Conservation (phyloP, 768 basidiomycete genomes). For the Boletus huronensis region DNA sequence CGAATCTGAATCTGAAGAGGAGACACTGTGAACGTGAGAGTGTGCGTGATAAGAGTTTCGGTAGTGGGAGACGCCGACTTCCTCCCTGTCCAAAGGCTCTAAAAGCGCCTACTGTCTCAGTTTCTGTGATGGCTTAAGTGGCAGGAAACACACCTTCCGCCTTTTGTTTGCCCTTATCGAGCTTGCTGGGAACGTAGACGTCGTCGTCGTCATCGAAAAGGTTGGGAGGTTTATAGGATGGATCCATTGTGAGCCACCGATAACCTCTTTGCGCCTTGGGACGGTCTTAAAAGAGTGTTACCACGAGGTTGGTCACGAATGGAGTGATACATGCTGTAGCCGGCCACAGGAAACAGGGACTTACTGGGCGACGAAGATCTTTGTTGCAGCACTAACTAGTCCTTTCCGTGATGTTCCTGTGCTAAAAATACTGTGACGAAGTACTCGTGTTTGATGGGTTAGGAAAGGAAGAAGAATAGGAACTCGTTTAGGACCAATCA, state of each 20-base stretch:
- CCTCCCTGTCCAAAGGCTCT: conserved; percentile 10
- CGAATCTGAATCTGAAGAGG: conserved; percentile 6
- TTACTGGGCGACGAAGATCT: conserved; percentile 14
- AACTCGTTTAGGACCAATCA: not conserved
- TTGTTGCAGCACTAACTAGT: not conserved
- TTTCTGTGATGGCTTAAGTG: not conserved
- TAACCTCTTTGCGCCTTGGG: not conserved
- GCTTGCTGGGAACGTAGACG: not conserved
- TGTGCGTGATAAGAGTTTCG: not conserved
- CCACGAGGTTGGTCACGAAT: conserved; percentile 9
- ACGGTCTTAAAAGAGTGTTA: conserved; percentile 7
- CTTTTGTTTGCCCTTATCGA: conserved; percentile 22
- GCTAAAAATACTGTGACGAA: not conserved
- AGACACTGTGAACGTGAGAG: not conserved
- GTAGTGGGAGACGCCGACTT: not conserved
- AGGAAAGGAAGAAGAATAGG: not conserved
- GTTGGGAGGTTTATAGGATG: conserved; percentile 8
- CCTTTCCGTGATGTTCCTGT: conserved; percentile 15
- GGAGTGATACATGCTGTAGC: conserved; percentile 5
- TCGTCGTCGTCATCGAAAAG: conserved; percentile 2
- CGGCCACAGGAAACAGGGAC: not conserved
- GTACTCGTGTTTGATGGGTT: conserved; percentile 1
- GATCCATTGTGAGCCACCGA: conserved; percentile 9
- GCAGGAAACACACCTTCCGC: conserved; percentile 11
- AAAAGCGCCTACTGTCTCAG: not conserved